phyloP scores from a whole-genome alignment of 306 rosid species.

The Malus fusca region DNA sequence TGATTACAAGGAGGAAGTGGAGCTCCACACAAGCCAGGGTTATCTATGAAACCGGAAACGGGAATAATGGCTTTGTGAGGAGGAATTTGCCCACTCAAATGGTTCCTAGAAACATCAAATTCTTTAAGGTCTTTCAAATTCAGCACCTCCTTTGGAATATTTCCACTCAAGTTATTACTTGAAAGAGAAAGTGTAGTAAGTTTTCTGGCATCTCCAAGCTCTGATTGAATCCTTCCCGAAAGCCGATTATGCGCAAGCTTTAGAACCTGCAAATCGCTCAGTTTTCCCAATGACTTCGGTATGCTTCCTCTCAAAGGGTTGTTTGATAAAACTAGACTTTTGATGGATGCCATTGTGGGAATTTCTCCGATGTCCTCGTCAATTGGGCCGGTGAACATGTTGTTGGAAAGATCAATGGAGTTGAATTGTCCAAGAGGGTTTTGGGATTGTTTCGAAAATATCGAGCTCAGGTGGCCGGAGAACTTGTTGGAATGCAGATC shows the following conservation, averaged over 20 bases:
- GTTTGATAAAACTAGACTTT: slow-evolving; percentile 27
- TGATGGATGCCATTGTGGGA: slow-evolving; percentile 32
- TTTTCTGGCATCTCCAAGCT: slow-evolving; percentile 26
- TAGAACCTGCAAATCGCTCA: slow-evolving; percentile 25
- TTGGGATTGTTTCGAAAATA: slow-evolving; percentile 26
- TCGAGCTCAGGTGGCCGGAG: slow-evolving; percentile 21
- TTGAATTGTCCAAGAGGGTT: slow-evolving; percentile 44
- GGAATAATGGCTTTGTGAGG: slow-evolving; percentile 31
- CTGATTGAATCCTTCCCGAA: slow-evolving; percentile 34
- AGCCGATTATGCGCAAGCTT: slow-evolving; percentile 24
- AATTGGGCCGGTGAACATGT: slow-evolving; percentile 30
- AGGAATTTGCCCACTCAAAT: slow-evolving; percentile 33
- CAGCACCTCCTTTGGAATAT: slow-evolving; percentile 36
- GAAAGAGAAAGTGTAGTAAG: slow-evolving; percentile 26
- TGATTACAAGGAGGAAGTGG: slow-evolving; percentile 54
- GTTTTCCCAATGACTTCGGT: slow-evolving; percentile 38
- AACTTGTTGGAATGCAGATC: slow-evolving; percentile 46
- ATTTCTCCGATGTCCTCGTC: slow-evolving; percentile 28
- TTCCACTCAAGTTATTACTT: slow-evolving; percentile 34
- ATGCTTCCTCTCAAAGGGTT: slow-evolving; percentile 34
- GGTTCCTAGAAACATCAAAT: slow-evolving; percentile 43
- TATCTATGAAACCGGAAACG: slow-evolving; percentile 34
- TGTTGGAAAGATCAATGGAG: slow-evolving; percentile 37
- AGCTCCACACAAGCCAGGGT: slow-evolving; percentile 50
- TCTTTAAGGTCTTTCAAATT: slow-evolving; percentile 28